Base-by-base conservation (phyloP, 345 rosid species). In the Lenwebbia sp. region DNA sequence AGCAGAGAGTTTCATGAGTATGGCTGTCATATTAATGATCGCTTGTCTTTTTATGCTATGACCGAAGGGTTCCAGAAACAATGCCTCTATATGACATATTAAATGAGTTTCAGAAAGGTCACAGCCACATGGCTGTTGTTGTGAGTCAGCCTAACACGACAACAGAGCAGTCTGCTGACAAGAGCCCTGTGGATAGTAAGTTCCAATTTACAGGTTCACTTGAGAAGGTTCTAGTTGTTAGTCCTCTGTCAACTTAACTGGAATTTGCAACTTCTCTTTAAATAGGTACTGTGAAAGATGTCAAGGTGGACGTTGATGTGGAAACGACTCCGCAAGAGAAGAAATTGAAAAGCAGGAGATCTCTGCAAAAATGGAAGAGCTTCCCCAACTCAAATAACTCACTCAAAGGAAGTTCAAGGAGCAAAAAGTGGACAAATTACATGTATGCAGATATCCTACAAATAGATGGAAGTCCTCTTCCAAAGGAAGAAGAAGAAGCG, bases 51-150 rank as follows among this genome's bases (percentile, higher is more conserved):
- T 28, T 50, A 83, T 84, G 56, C 41, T 62, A 49, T 44, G 84
- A 82, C 76, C 86, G 15, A 87, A 37, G 99, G 93, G 97, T 97
- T 88, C 92, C 86, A 83, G 99, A 96, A 86, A 92, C 85, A 33
- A 88, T 96, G 91, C 99, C 99, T 41, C 89, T 97, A 74, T 97
- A 97, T 89, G 99, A 97, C 89, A 96, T 97, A 89, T 86, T 97
- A 93, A 97, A 97, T 86, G 99, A 97, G 91, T 97, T 97, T 89
- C 99, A 97, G 88, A 97, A 97, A 90, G 99, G 99, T 82, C 99
- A 95, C 83, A 97, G 99, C 92, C 99, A 97, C 87, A 97, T 97
- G 99, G 99, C 99, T 83, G 97, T 96, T 87, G 96, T 96, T 62
- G 94, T 94, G 50, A 94, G 94, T 83, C 92, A 84, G 83, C 90